Evolutionary conservation across 2,329 filamentous ascomycete species (phyloP), one percentile per base, ranked within the genome.

Genomic region (Neocatenulostroma microsporum): DNA sequence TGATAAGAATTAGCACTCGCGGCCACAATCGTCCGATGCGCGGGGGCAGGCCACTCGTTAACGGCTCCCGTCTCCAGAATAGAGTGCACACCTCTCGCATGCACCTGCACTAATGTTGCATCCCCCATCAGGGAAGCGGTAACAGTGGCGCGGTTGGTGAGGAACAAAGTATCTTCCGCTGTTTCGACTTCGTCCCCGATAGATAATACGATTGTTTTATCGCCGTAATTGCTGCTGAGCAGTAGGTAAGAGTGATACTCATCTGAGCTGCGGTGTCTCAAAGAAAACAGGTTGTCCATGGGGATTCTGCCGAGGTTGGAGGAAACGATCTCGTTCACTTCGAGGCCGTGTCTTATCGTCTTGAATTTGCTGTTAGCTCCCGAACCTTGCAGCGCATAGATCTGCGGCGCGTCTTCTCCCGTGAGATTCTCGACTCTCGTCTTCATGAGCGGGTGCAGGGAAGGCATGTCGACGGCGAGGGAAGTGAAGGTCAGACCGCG

Each of bases 131-230:
- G 84, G 55, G 95, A 89, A 4, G 94, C 86, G 5, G 88, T 88
- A 12, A 98, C 68, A 0, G 93, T 98, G 2, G 88, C 81, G 7
- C 91, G 87, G 9, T 82, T 82, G 1, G 85, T 84, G 8, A 96
- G 67, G 56, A 99, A 95, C 0, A 89, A 87, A 8, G 88, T 94
- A 56, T 96, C 87, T 6, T 80, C 87, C 3, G 95, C 87, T 62
- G 96, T 87, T 58, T 95, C 88, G 0, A 98, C 91, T 2, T 88
- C 94, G 58, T 98, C 91, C 3, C 89, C 91, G 47, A 98, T 95
- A 54, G 87, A 93, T 12, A 98, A 70, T 1, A 96, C 88, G 10
- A 96, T 70, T 0, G 91, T 98, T 20, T 80, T 44, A 30, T 58
- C 54, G 27, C 49, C 50, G 26, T 57, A 56, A 17, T 34, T 44